These are phyloP conservation scores for Penicillium fimorum DNA, from an alignment of 495 filamentous ascomycete genomes.

Conservation along the genomic window DNA sequence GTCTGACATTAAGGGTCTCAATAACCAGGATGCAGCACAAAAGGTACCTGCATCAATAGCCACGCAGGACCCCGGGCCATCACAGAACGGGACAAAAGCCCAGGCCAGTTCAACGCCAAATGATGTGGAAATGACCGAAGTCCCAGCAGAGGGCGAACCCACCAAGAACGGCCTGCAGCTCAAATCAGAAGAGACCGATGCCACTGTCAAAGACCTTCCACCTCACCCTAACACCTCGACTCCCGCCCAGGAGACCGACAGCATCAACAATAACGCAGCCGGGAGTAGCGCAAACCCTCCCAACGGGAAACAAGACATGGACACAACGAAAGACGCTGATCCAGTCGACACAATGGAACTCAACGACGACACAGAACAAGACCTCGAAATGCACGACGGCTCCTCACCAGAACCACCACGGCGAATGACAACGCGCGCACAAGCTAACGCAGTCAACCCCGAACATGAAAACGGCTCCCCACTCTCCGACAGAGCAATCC, in stretches of 20 bases:
- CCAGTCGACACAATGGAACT: conserved; percentile 11
- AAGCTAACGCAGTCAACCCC: conserved; percentile 53
- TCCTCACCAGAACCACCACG: conserved; percentile 48
- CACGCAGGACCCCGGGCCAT: conserved; percentile 9
- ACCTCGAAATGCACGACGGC: conserved; percentile 42
- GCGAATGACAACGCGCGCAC: conserved; percentile 69
- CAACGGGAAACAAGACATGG: conserved; percentile 14
- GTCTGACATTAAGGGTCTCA: conserved; percentile 7
- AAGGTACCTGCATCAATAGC: conserved; percentile 8
- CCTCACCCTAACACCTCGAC: conserved; percentile 28
- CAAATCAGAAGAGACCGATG: conserved; percentile 45
- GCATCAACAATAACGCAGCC: conserved; percentile 2
- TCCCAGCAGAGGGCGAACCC: conserved; percentile 10
- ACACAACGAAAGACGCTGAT: conserved; percentile 15
- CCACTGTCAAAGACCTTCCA: conserved; percentile 39
- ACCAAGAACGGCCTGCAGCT: conserved; percentile 10
- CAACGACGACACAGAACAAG: conserved; percentile 28
- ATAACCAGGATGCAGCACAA: conserved; percentile 11
- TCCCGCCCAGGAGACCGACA: not conserved
- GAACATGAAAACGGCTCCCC: conserved; percentile 36
- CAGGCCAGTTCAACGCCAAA: conserved; percentile 14
- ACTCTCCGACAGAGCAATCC: conserved; percentile 49
- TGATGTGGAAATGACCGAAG: conserved; percentile 51
- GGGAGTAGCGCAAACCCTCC: conserved; percentile 14
- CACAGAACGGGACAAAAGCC: conserved; percentile 13